These are phyloP conservation scores for Backusella circina DNA, from an alignment of 192 early-diverging fungal genomes.

Conservation along the genomic window DNA sequence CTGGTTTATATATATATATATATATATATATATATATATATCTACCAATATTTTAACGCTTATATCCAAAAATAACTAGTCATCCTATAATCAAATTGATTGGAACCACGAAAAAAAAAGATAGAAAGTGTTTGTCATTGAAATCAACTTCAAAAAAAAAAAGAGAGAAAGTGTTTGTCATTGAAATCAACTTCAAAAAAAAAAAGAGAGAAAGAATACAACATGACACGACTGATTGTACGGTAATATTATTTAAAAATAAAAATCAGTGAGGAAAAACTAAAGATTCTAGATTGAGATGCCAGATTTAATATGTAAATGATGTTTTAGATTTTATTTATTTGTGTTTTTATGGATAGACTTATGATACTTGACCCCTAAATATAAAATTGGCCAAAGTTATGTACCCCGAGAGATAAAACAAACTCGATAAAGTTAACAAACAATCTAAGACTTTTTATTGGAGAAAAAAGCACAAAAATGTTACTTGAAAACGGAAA, in stretches of 20 bases:
- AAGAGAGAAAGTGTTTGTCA: background rate
- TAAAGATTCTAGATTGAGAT: background rate
- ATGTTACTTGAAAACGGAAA: background rate
- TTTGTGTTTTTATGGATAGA: background rate
- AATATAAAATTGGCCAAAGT: background rate
- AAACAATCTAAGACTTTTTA: background rate
- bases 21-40: too few species aligned
- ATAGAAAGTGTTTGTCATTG: background rate
- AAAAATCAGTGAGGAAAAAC: background rate
- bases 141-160: background rate
- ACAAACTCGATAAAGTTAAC: background rate
- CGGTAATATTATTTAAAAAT: background rate
- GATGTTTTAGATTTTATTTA: background rate
- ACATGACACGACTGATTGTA: background rate
- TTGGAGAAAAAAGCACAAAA: background rate
- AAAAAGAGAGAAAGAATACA: background rate
- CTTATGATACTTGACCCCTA: background rate
- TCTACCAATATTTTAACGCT: background rate
- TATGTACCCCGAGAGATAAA: background rate
- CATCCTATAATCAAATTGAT: background rate
- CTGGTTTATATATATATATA: too few species aligned
- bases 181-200: background rate
- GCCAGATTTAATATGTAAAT: background rate
- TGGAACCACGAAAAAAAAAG: too few species aligned
- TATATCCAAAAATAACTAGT: background rate